Conservation (phyloP, 129 eudicot genomes). For the Daucus carota region DH1_v3.0 NC_030382.2:29466501-29467000, state of each 20-base stretch:
- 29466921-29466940: not conserved
- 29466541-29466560: constrained; percentile 40
- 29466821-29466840: not conserved
- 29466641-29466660: constrained; percentile 93
- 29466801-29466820: not conserved
- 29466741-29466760: not conserved
- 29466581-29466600: constrained; percentile 77
- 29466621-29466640: constrained; percentile 88
- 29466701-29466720: not conserved
- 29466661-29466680: constrained; percentile 59
- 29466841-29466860: not conserved
- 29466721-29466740: not conserved
- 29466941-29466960: not conserved
- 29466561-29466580: constrained; percentile 89
- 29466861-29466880: not conserved
- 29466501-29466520: not conserved
- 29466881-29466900: not conserved
- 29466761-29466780: not conserved
- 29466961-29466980: constrained; percentile 72
- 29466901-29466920: not conserved
- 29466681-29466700: not conserved
- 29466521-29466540: not conserved
- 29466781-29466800: not conserved
- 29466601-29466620: constrained; percentile 96
- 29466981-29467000: constrained; percentile 74